Percentiles rank a stretch among this genome's conserved stretches.
phyloP scores from a whole-genome alignment of 371 early-diverging fungal species.

The Apophysomyces variabilis region DNA sequence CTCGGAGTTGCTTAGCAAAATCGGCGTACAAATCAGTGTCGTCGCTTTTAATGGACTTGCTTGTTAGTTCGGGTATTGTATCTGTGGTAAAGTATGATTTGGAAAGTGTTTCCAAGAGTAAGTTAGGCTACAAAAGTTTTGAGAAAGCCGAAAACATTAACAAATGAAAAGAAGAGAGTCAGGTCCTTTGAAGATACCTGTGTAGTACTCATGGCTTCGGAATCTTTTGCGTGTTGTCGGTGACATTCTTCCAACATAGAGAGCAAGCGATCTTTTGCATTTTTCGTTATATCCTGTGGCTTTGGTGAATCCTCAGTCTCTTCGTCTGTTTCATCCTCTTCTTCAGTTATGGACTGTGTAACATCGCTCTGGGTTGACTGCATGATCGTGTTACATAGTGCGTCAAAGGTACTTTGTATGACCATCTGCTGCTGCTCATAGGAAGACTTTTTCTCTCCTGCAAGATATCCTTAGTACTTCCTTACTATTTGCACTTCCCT shows the following conservation, averaged over 20 bases:
- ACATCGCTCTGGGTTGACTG: constrained; percentile 27
- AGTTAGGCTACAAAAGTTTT: not conserved
- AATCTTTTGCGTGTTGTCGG: constrained; percentile 21
- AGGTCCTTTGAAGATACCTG: not conserved
- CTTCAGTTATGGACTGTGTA: not conserved
- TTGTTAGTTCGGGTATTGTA: not conserved
- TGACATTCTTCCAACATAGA: constrained; percentile 15
- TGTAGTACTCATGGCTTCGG: constrained; percentile 25
- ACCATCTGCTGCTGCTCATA: constrained; percentile 27
- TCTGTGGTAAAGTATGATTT: not conserved
- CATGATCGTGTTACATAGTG: constrained; percentile 23
- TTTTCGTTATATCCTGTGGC: constrained; percentile 1
- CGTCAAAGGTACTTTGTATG: constrained; percentile 16
- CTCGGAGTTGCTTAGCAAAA: not conserved
- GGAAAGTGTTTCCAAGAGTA: not conserved
- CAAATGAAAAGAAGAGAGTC: not conserved
- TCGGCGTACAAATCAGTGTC: not conserved
- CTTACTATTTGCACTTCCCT: not conserved
- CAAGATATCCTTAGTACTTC: not conserved
- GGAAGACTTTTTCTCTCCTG: constrained; percentile 31
- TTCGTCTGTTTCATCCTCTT: constrained; percentile 18
- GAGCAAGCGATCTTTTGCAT: constrained; percentile 16
- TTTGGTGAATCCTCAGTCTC: constrained; percentile 15
- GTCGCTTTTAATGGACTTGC: not conserved
- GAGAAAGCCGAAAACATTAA: not conserved